Evolutionary conservation across 305 asterid genomes (phyloP).

Genomic region (Plantago lanceolata): DNA sequence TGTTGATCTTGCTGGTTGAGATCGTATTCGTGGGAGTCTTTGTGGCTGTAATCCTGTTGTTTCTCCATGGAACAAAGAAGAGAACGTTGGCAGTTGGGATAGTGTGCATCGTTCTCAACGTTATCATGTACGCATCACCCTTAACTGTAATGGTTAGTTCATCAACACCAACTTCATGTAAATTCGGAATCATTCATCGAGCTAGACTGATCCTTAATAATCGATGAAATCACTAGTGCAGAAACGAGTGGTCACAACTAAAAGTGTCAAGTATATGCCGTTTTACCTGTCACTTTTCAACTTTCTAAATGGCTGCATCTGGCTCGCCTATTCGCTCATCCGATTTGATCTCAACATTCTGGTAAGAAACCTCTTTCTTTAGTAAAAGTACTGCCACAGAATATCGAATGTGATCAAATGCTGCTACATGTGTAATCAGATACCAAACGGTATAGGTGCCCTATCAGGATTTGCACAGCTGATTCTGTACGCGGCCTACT

Average conservation of each 20-base stretch:
- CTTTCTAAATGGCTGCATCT: conserved; percentile 51
- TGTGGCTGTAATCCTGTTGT: conserved; percentile 30
- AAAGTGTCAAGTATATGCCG: conserved; percentile 87
- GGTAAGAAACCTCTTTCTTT: conserved; percentile 28
- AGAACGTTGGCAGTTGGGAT: conserved; percentile 54
- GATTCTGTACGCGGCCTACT: conserved; percentile 46
- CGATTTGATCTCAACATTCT: conserved; percentile 47
- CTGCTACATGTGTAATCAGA: conserved; percentile 21
- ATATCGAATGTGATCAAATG: not conserved
- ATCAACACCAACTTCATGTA: not conserved
- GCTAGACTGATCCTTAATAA: not conserved
- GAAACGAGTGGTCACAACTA: conserved; percentile 56
- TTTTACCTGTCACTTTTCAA: conserved; percentile 54
- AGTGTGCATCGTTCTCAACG: conserved; percentile 43
- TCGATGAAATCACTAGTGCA: conserved; percentile 10
- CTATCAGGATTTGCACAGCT: conserved; percentile 57
- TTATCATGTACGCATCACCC: conserved; percentile 65
- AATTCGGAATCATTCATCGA: not conserved
- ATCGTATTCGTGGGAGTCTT: conserved; percentile 23
- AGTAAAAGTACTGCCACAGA: too few relatives aligned
- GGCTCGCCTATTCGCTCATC: conserved; percentile 61
- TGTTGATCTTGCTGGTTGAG: conserved; percentile 33
- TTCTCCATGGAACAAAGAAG: conserved; percentile 38
- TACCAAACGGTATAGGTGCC: conserved; percentile 62
- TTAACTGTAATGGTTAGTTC: conserved; percentile 63